Conservation (phyloP, 192 early-diverging fungal species). For the Umbelopsis sp. region DNA sequence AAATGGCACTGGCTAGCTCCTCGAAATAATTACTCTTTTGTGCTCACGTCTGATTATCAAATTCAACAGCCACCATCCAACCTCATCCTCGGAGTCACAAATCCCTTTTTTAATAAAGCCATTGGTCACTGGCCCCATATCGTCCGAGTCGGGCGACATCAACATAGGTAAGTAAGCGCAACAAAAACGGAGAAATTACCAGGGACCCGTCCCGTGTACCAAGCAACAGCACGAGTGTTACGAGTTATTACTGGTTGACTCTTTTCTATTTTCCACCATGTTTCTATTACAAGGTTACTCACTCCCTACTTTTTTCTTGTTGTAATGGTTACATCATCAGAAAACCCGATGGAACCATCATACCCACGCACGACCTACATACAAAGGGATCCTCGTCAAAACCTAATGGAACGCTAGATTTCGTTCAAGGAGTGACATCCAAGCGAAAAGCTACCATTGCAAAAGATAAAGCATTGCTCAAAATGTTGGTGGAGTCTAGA, state of each 20-base stretch:
- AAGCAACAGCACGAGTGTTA: too few relatives aligned
- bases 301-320: not conserved
- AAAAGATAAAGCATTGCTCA: conserved; percentile 82
- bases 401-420: conserved; percentile 46
- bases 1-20: not conserved
- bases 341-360: conserved; percentile 39
- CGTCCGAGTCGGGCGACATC: conserved; percentile 58
- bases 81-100: conserved; percentile 92
- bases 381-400: conserved; percentile 27
- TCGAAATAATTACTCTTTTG: conserved; percentile 2
- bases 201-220: not conserved
- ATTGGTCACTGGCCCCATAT: conserved; percentile 93
- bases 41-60: not conserved
- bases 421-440: conserved; percentile 54
- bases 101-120: conserved; percentile 90
- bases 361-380: conserved; percentile 15
- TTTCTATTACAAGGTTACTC: not conserved
- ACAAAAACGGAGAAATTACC: conserved; percentile 21
- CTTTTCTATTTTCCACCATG: not conserved
- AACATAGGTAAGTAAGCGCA: conserved; percentile 28
- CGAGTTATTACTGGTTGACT: too few relatives aligned
- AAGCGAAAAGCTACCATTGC: conserved; percentile 82
- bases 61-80: conserved; percentile 65
- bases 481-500: conserved; percentile 71
- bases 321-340: conserved; percentile 18